Base-by-base conservation (phyloP, 345 rosid genomes). In the Sonneratia caseolaris region DNA sequence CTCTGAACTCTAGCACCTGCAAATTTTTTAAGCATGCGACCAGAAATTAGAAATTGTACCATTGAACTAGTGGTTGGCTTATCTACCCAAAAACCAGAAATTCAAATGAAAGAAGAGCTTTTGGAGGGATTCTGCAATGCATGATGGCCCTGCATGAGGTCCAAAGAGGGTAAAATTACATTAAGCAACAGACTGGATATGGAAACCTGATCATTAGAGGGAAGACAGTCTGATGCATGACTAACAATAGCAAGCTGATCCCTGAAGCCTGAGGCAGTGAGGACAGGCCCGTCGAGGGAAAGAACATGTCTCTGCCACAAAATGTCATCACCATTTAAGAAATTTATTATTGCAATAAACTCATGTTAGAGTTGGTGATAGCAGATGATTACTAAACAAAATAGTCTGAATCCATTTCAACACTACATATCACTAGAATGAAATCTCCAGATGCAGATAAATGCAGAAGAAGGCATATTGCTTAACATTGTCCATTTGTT, bases 241-340 rank as follows among this genome's bases (percentile, higher is more conserved):
- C 79, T 84, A 57, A 90, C 96, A 70, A 95, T 84, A 18, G 91
- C 97, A 77, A 92, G 92, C 75, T 82, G 86, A 82, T 95, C 84
- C 76, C 76, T 84, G 81, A 85, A 89, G 79, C 93, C 99, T 70
- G 92, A 84, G 71, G 97, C 89, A 64, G 96, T 85, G 78, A 90
- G 96, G 40, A 85, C 89, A 2, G 92, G 97, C 35, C 99, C 99
- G 59, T 87, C 87, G 79, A 95, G 88, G 69, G 97, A 92, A 55
- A 95, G 73, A 76, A 92, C 76, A 74, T 90, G 89, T 76, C 81
- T 92, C 99, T 95, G 88, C 83, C 84, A 72, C 71, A 74, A 69
- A 19, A 14, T 8, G 38, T 32, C 38, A 62, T 59, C 38, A 13
- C 6, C 15, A 14, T 15, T 13, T 19, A 57, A n/a, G 7, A 62